phyloP scores from a whole-genome alignment of 495 filamentous ascomycete genomes.

The Xylaria bambusicola region DNA sequence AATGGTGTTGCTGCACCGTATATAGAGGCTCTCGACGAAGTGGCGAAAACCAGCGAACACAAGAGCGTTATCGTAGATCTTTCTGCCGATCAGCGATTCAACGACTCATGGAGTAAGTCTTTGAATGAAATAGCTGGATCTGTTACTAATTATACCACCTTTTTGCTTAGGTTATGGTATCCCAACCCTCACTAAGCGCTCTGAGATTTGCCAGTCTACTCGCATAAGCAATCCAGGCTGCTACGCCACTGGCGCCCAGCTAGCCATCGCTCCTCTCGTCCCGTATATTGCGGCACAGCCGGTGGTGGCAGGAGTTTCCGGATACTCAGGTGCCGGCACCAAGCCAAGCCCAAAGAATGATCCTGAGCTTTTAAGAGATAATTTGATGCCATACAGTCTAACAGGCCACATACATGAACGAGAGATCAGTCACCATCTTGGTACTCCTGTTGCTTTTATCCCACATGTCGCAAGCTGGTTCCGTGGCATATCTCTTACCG shows the following conservation, averaged over 20 bases:
- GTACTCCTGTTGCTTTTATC: constrained; percentile 75
- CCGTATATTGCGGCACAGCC: constrained; percentile 73
- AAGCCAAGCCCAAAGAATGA: constrained; percentile 97
- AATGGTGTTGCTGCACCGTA: constrained; percentile 97
- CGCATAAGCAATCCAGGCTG: constrained; percentile 94
- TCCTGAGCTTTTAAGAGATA: constrained; percentile 77
- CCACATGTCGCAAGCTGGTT: constrained; percentile 92
- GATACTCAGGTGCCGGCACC: constrained; percentile 94
- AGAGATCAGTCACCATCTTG: constrained; percentile 82
- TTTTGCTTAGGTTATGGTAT: constrained; percentile 97
- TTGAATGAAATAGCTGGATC: too few species aligned
- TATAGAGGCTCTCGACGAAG: constrained; percentile 84
- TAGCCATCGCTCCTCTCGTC: constrained; percentile 84
- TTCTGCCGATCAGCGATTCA: constrained; percentile 93
- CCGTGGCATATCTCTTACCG: constrained; percentile 92
- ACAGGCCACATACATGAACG: constrained; percentile 96
- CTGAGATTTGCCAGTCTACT: constrained; percentile 76
- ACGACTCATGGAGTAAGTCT: constrained; percentile 83
- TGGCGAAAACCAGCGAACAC: too few species aligned
- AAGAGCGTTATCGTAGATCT: constrained; percentile 91
- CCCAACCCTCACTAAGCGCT: constrained; percentile 78
- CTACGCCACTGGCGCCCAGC: constrained; percentile 94
- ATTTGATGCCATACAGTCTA: constrained; percentile 77
- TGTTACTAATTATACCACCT: too few species aligned
- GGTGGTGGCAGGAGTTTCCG: constrained; percentile 76